Evolutionary conservation across 1,139 yeast species (phyloP), one percentile per base, ranked within the genome.

Genomic region (Blastobotrys aristatus): DNA sequence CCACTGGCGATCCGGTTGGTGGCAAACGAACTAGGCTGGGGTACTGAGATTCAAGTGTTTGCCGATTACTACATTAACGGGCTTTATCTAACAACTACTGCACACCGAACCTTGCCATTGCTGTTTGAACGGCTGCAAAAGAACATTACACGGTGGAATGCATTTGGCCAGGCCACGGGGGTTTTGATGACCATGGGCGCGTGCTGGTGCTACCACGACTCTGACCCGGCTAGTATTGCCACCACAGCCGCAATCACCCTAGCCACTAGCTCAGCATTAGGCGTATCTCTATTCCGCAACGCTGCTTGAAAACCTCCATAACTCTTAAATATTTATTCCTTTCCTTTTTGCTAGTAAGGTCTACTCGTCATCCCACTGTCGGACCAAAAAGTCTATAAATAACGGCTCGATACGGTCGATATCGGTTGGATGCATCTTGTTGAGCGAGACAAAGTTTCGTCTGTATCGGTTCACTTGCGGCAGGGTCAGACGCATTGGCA

Each of bases 401-500:
- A 85, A 63, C 0, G 82, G 79, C 6, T 74, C 74, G 36, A 90
- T 85, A 58, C 96, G 70, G 40, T 75, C 79, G 18, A 72, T 63
- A 50, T 85, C 92, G 29, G 72, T 66, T 37, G 82, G 79, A 60
- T 96, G 75, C 75, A 89, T 80, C 58, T 88, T 77, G 64, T 92
- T 89, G 61, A 92, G 72, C 29, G 79, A 73, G 29, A 90, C 79
- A 63, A 84, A 92, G 24, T 90, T 83, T 55, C 98, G 74, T 63
- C 96, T 75, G 22, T 86, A 74, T 53, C 97, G 73, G 60, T 90
- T 96, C 47, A 92, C 65, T 57, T 85, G 89, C 0, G 96, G 88
- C 32, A 84, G 71, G 13, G 89, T 77, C 10, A 87, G 79, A 10
- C 72, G 71, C 2, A 79, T 63, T 0, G 97, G 97, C 61, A 90